Percentiles rank a stretch among this genome's conserved stretches.
These are phyloP conservation scores for Tubosaeta sp. DNA, from an alignment of 768 basidiomycete species.

Conservation along the genomic window DNA sequence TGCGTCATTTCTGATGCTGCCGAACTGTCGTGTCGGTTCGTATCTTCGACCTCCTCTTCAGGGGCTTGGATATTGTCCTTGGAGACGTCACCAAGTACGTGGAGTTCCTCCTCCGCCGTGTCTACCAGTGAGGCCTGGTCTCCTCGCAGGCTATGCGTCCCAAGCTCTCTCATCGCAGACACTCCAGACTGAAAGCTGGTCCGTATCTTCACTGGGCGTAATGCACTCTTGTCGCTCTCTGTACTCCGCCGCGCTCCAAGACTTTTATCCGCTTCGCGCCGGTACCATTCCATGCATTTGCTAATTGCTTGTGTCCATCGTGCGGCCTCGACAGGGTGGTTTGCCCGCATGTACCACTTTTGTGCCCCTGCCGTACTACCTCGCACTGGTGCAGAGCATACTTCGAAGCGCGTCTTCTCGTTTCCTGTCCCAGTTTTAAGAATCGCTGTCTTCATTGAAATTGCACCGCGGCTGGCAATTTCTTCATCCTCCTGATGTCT, in stretches of 20 bases:
- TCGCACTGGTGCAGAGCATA: conserved; percentile 57
- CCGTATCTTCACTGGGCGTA: conserved; percentile 27
- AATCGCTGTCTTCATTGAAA: conserved; percentile 77
- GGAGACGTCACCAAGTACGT: conserved; percentile 2
- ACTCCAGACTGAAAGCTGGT: conserved; percentile 31
- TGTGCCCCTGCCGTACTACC: conserved; percentile 45
- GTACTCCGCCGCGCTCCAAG: conserved; percentile 36
- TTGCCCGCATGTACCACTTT: conserved; percentile 82
- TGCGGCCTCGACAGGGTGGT: conserved; percentile 84
- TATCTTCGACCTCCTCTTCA: conserved; percentile 26
- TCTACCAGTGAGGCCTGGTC: conserved; percentile 25
- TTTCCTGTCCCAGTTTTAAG: conserved; percentile 48
- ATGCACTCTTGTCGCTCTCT: conserved; percentile 45
- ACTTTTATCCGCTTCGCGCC: conserved; percentile 35
- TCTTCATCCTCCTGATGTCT: conserved; percentile 88
- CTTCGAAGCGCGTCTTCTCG: conserved; percentile 77
- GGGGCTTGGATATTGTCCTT: conserved; percentile 24
- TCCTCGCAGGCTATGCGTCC: conserved; percentile 21
- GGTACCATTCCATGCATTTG: conserved; percentile 69
- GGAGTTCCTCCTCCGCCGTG: conserved; percentile 14
- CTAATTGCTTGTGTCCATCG: conserved; percentile 80
- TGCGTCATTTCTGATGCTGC: conserved; percentile 41
- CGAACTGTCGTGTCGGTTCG: conserved; percentile 41
- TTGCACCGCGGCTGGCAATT: conserved; percentile 79
- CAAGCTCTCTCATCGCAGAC: conserved; percentile 20